Evolutionary conservation across 2,329 filamentous ascomycete genomes (phyloP).

Genomic region (Sporothrix dimorphospora): DNA sequence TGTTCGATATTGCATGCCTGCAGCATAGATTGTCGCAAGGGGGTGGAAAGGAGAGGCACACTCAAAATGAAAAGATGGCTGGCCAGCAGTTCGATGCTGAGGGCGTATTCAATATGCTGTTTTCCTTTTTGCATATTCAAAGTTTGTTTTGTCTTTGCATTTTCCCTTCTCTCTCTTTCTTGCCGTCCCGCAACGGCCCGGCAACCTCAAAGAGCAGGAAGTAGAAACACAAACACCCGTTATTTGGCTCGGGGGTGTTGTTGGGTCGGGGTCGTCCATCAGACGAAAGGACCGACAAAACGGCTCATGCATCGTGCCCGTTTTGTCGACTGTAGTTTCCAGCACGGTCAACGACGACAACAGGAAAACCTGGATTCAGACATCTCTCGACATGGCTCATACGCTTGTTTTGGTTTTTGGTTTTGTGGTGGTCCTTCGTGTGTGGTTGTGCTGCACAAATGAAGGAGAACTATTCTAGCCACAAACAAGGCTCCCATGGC

Average conservation of each 20-base stretch:
- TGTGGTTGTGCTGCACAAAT: too few relatives aligned
- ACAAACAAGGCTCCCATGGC: neutral
- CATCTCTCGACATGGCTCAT: neutral
- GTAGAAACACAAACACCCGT: neutral
- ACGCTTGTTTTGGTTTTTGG: neutral
- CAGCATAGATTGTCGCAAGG: slow-evolving; percentile 16
- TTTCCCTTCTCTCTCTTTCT: neutral
- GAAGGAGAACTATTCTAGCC: neutral
- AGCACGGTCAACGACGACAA: neutral
- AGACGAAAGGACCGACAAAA: neutral
- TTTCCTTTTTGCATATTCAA: neutral
- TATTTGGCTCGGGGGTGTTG: neutral
- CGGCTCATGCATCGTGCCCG: neutral
- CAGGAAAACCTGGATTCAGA: neutral
- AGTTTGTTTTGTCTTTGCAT: neutral
- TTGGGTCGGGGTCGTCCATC: neutral
- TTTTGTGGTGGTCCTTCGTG: neutral
- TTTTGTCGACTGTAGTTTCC: slow-evolving; percentile 5
- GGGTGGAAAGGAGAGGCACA: neutral
- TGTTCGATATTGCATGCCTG: slow-evolving; percentile 18
- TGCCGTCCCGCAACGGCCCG: slow-evolving; percentile 18
- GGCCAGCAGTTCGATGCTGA: neutral
- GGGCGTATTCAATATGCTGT: neutral
- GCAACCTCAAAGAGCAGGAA: neutral
- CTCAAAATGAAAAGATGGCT: neutral